Evolutionary conservation across 1,284 basidiomycete species (phyloP), one percentile per base, ranked within the genome.

Genomic region (Schizopora paradoxa): DNA sequence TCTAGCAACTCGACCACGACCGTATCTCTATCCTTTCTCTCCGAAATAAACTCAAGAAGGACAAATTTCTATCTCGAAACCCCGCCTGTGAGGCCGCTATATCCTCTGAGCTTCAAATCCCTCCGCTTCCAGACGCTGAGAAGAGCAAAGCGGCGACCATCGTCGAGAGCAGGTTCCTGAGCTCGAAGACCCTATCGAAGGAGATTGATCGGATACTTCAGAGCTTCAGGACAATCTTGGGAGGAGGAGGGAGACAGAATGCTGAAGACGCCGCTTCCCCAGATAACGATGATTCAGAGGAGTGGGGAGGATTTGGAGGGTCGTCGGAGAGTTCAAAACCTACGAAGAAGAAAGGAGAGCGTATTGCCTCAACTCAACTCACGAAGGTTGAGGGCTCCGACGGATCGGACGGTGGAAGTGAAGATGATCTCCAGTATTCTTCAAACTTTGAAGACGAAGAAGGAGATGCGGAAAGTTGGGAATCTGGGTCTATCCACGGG

Each of bases 141-240:
- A 63, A 63, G 7, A 49, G 56, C 2, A 58, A 70, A 7, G 62
- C 72, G 2, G 58, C 66, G 13, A 71, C 73, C 5, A 87, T 86
- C 62, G 77, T 86, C 1, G 81, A 87, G 56, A 82, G 76, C 47
- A 77, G 86, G 22, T 65, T 94, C 19, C 69, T 86, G 34, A 91
- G 87, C 56, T 85, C 85, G 2, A 92, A 89, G 61, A 63, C 73
- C 14, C 68, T 92, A 8, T 82, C 88, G 0, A 69, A 74, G 10
- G 78, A 77, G 51, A 70, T 90, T 2, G 66, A 67, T 13, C 58
- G 60, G 16, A 73, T 76, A 13, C 59, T 92, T 0, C 67, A 73
- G 6, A 68, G 72, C 48, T 56, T 88, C 6, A 66, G 64, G 51
- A 56, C 61, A 18, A 53, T 76, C 31, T 46, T 82, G 7, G 60